Percentiles rank a stretch among this genome's conserved stretches.
phyloP scores from a whole-genome alignment of 2,329 filamentous ascomycete species.

The Colletotrichum sp. region DNA sequence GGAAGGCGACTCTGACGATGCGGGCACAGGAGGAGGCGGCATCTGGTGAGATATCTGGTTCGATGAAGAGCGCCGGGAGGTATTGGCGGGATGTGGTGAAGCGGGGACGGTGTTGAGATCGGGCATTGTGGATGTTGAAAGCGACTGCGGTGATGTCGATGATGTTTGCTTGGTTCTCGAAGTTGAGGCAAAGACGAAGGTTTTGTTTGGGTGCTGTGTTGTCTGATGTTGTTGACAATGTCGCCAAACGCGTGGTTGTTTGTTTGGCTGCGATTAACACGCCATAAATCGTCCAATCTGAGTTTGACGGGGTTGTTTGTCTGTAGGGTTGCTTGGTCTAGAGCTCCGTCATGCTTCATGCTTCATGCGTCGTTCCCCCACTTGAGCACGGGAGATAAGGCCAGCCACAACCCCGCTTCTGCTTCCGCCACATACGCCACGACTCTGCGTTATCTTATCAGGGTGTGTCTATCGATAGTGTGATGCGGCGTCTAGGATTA shows the following conservation, averaged over 20 bases:
- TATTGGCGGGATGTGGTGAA: constrained; percentile 49
- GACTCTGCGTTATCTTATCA: not conserved
- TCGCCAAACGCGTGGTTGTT: constrained; percentile 1
- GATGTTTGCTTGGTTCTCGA: not conserved
- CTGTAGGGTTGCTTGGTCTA: not conserved
- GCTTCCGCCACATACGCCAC: not conserved
- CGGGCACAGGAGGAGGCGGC: constrained; percentile 36
- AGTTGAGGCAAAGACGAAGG: not conserved
- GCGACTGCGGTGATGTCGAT: not conserved
- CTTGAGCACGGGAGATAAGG: not conserved
- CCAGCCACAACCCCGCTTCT: not conserved
- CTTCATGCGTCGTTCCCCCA: constrained; percentile 9
- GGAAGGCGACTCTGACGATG: constrained; percentile 34
- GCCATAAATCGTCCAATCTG: constrained; percentile 1
- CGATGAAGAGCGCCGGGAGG: constrained; percentile 48
- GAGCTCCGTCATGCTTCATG: constrained; percentile 20
- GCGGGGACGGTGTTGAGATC: constrained; percentile 62
- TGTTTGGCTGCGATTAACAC: constrained; percentile 1
- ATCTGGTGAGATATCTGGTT: constrained; percentile 36
- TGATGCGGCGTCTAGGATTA: fast-evolving
- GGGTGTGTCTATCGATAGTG: not conserved
- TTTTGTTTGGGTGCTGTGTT: not conserved
- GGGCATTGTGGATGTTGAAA: constrained; percentile 43
- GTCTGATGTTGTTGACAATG: not conserved
- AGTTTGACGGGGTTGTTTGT: not conserved